Evolutionary conservation across 2,329 filamentous ascomycete species (phyloP).

Genomic region (Pezicula carpinea): DNA sequence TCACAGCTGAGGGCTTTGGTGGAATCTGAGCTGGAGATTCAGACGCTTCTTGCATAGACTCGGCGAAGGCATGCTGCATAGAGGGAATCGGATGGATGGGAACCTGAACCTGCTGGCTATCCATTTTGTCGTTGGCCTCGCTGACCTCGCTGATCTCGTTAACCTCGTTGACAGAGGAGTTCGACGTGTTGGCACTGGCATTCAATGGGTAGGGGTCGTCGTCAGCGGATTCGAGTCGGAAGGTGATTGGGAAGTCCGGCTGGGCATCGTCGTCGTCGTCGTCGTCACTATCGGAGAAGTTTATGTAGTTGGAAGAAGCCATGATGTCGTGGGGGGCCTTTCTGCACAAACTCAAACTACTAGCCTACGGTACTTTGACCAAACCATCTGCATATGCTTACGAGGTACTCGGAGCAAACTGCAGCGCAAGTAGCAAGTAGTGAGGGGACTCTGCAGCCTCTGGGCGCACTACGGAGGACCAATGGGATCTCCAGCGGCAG

Average conservation of each 20-base stretch:
- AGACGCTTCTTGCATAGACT: constrained; percentile 71
- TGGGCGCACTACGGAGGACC: too few relatives aligned
- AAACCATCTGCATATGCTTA: constrained; percentile 1
- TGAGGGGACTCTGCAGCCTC: too few relatives aligned
- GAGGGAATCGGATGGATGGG: constrained; percentile 67
- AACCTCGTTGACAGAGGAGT: not conserved
- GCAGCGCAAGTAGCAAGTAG: too few relatives aligned
- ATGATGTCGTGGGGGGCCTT: not conserved
- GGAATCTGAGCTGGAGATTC: constrained; percentile 41
- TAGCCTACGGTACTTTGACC: not conserved
- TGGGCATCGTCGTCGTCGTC: not conserved
- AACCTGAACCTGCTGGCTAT: constrained; percentile 15
- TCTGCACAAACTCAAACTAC: not conserved
- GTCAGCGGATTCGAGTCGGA: not conserved
- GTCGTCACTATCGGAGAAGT: not conserved
- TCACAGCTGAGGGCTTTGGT: constrained; percentile 47
- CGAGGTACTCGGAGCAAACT: not conserved
- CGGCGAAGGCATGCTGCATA: constrained; percentile 79
- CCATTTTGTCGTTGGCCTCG: not conserved
- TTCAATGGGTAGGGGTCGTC: not conserved
- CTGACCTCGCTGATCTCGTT: not conserved
- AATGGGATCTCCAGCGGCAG: too few relatives aligned
- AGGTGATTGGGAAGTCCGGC: not conserved
- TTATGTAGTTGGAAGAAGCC: not conserved
- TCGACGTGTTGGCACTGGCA: not conserved